A percentile compares a stretch with the other conserved stretches of the same genome.
Evolutionary conservation across 768 basidiomycete species (phyloP).

Genomic region (Boletus edulis): DNA sequence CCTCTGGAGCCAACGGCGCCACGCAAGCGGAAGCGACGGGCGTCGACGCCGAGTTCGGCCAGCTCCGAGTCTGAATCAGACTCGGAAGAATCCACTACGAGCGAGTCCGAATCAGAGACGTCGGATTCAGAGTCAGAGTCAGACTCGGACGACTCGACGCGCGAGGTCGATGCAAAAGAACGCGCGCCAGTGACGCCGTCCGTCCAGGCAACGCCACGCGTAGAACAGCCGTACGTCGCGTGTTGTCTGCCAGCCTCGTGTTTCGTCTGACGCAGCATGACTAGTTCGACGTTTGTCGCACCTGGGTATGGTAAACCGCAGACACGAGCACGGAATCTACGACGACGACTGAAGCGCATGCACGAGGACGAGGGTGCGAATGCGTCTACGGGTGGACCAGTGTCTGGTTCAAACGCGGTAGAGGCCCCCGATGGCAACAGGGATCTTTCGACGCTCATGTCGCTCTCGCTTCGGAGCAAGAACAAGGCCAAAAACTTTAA

Average conservation of each 20-base stretch:
- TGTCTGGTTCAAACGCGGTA: conserved; percentile 43
- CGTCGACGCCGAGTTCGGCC: conserved; percentile 14
- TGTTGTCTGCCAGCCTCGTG: not conserved
- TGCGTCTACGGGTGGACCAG: conserved; percentile 23
- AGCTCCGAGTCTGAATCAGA: conserved; percentile 18
- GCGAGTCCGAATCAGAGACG: conserved; percentile 25
- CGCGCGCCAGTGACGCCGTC: conserved; percentile 5
- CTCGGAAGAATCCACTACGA: too few species aligned
- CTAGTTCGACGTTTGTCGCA: conserved; percentile 36
- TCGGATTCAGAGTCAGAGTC: conserved; percentile 18
- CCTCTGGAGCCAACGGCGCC: too few species aligned
- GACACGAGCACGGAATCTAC: conserved; percentile 57
- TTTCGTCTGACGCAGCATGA: not conserved
- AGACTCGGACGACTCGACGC: conserved; percentile 6
- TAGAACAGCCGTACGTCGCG: conserved; percentile 4
- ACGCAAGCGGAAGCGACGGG: conserved; percentile 28
- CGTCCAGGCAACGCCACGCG: not conserved
- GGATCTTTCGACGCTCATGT: conserved; percentile 29
- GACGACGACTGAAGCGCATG: conserved; percentile 47
- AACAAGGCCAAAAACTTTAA: conserved; percentile 74
- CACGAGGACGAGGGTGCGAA: conserved; percentile 23
- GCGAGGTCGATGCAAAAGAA: too few species aligned
- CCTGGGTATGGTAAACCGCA: conserved; percentile 59
- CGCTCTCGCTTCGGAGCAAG: conserved; percentile 60
- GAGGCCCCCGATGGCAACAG: too few species aligned